Evolutionary conservation across 805 yeast genomes (phyloP).

Genomic region (Jamesozyma jinghongensis): DNA sequence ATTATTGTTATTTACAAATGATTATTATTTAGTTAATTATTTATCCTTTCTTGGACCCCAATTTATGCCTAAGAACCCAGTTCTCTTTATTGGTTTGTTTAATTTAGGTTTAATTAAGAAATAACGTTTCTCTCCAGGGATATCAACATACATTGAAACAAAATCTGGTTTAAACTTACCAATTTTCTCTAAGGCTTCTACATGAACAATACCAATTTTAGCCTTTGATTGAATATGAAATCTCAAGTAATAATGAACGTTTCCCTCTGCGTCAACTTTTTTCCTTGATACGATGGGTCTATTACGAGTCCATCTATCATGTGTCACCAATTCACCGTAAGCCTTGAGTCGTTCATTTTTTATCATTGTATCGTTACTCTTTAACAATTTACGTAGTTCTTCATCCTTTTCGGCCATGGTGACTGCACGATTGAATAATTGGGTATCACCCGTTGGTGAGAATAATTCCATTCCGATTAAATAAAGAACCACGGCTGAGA

Average conservation of each 20-base stretch:
- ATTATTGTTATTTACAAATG: not conserved
- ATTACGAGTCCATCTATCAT: slow-evolving; percentile 78
- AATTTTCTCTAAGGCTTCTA: slow-evolving; percentile 66
- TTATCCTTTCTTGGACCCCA: slow-evolving; percentile 78
- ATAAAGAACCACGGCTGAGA: slow-evolving; percentile 61
- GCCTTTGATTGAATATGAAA: slow-evolving; percentile 73
- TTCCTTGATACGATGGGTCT: slow-evolving; percentile 67
- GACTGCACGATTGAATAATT: slow-evolving; percentile 81
- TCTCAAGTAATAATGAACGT: slow-evolving; percentile 73
- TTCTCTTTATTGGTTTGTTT: slow-evolving; percentile 35
- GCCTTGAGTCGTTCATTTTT: slow-evolving; percentile 63
- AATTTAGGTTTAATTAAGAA: slow-evolving; percentile 60
- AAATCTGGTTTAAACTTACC: slow-evolving; percentile 54
- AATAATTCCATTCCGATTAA: slow-evolving; percentile 70
- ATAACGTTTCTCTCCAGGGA: slow-evolving; percentile 58
- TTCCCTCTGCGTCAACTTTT: slow-evolving; percentile 62
- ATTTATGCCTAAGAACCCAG: slow-evolving; percentile 69
- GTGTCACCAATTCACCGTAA: slow-evolving; percentile 59
- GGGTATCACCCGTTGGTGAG: slow-evolving; percentile 87
- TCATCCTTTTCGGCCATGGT: slow-evolving; percentile 62
- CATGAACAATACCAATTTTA: slow-evolving; percentile 58
- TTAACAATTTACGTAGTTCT: slow-evolving; percentile 47
- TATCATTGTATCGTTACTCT: slow-evolving; percentile 34
- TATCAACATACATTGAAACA: slow-evolving; percentile 65
- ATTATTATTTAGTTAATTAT: not conserved